Base-by-base conservation (phyloP, 768 basidiomycete genomes). In the Russula olivacea region DNA sequence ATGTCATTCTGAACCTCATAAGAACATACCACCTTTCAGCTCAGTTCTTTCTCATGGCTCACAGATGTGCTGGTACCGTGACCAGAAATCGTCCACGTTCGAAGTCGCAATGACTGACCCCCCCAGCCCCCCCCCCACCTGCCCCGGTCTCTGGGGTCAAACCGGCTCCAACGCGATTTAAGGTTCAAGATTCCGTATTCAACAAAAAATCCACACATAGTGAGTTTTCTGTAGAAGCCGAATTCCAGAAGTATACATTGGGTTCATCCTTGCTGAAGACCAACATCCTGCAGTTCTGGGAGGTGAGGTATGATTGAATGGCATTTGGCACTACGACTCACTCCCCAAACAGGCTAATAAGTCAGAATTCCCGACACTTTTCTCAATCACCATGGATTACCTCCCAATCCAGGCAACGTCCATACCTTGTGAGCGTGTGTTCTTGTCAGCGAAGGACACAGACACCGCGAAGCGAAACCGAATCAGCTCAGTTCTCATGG, bases 361-460 rank as follows among this genome's bases (percentile, higher is more conserved):
- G 38, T 0, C 1, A 4, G 38, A 53, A n/a, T 38, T 53, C n/a
- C 52, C 52, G 3, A 53, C 34, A 4, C n/a, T 53, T 3, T 53
- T 53, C n/a, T 4, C 4, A 14, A 53, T 51, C 4, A 17, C 50
- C 2, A 15, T 51, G 15, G 32, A 58, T 14, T 58, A 48, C 19
- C 43, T 58, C 2, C 56, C 32, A 0, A 10, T 58, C 4, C 38
- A 58, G 45, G 52, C 32, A 32, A 32, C 32, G 8, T 32, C 32
- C 32, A 2, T 32, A 1, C 32, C 32, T 8, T 32, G 32, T 23
- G 25, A 53, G n/a, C 12, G 25, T 23, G 52, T 53, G 12, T 53
- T 53, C 34, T 58, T 28, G 1, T 57, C 56, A 34, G 41, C 43
- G 25, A 56, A 56, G 43, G 43, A 56, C n/a, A 56, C n/a, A 8